Evolutionary conservation across 257 asterid genomes (phyloP), one percentile per base, ranked within the genome.

Genomic region (Gardenia jasminoides): DNA sequence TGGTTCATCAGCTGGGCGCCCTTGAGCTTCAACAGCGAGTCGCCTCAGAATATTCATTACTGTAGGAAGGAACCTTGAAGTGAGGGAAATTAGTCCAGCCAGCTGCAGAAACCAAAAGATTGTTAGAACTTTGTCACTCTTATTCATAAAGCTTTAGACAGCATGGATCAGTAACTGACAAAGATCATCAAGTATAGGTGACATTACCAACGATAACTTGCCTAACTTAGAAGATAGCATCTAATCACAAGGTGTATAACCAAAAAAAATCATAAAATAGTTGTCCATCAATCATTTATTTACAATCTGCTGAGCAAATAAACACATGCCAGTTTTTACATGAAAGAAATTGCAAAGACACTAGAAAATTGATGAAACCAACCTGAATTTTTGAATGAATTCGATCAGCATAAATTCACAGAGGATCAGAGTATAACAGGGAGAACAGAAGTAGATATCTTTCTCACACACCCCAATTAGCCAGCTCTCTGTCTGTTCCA

Each of bases 1-100:
- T 4, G 80, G 79, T 54, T 28, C 81, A 16, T 82, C 26, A 76
- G 83, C 30, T 10, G 72, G 59, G 26, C 13, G 59, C 47, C 86
- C 86, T 43, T 66, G 83, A 52, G 80, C 83, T 75, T 74, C 86
- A 50, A 79, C 69, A 78, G 83, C 85, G 24, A 91, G 87, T 67
- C 85, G 81, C 46, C 78, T 80, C 46, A 89, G 76, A 73, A 91
- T 79, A 74, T 84, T 86, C 87, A 79, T 79, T 61, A 88, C 70
- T 13, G 90, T 78, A 1, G 90, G 92, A 54, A 89, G 78, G 86
- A 86, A 88, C 81, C 86, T 82, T 59, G 89, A 81, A 24, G 92
- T 84, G 75, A 89, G 76, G 30, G 88, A 82, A 56, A 87, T 64
- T 47, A 88, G 80, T 70, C 88, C 88, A 24, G 87, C 44, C 59